Conservation (phyloP, 108 stramenopile genomes). For the Cyclostephanos tholiformis region DNA sequence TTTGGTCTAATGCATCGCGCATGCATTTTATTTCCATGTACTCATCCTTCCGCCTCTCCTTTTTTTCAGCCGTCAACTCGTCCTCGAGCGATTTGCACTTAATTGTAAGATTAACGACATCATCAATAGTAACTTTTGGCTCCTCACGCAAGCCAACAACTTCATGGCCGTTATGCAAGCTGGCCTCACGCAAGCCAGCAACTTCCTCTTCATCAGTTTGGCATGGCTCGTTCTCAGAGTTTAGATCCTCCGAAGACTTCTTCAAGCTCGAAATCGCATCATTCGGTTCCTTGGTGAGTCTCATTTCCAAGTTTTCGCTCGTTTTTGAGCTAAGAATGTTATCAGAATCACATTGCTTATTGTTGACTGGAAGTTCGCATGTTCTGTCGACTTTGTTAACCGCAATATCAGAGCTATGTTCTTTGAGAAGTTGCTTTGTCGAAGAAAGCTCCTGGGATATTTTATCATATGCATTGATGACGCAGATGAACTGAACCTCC, state of each 20-base stretch:
- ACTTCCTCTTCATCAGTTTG: neutral
- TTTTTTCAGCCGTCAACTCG: conserved; percentile 6
- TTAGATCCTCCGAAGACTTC: too few species aligned
- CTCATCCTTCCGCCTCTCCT: conserved; percentile 8
- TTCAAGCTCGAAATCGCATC: too few species aligned
- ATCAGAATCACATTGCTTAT: neutral
- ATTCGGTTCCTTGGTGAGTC: neutral
- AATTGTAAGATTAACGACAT: neutral
- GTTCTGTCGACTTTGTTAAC: neutral
- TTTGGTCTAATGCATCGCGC: conserved; percentile 16
- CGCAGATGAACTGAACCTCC: conserved; percentile 30
- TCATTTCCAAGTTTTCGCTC: neutral
- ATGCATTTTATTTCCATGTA: neutral
- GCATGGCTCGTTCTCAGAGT: neutral
- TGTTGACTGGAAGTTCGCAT: neutral
- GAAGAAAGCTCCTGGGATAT: conserved; percentile 10
- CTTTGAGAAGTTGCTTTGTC: neutral
- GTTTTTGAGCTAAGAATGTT: neutral
- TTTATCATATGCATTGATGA: conserved; percentile 22
- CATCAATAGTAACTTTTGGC: neutral
- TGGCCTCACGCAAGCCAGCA: neutral
- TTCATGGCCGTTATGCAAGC: neutral
- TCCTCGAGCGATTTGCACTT: conserved; percentile 27
- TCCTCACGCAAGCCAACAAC: neutral
- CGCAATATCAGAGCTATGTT: neutral